Evolutionary conservation across 2,329 filamentous ascomycete genomes (phyloP).

Genomic region (Diaporthe aspalathi): DNA sequence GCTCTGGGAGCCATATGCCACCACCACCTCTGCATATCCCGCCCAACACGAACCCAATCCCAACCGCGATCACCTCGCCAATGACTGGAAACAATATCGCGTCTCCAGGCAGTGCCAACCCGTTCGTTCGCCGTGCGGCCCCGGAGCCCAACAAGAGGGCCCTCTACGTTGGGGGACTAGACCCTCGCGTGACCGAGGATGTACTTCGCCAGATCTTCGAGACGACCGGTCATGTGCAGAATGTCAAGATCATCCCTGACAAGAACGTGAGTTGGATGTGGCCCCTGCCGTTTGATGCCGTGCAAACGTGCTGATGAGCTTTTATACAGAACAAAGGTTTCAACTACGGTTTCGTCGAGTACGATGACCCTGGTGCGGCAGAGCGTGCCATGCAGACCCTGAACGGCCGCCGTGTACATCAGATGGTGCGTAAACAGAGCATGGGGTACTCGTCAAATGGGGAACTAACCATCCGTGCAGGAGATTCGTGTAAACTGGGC

Average conservation of each 20-base stretch:
- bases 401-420: slow-evolving; percentile 94
- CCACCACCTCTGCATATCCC: slow-evolving; percentile 94
- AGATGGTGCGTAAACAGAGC: slow-evolving; percentile 74
- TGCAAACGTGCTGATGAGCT: slow-evolving; percentile 40
- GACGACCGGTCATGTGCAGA: slow-evolving; percentile 97
- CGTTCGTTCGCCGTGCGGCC: slow-evolving; percentile 87
- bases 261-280: slow-evolving; percentile 83
- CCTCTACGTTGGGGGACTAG: slow-evolving; percentile 93
- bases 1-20: slow-evolving; percentile 83
- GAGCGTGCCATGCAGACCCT: slow-evolving; percentile 97
- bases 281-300: neutral
- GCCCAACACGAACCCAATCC: slow-evolving; percentile 95
- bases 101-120: slow-evolving; percentile 85
- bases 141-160: slow-evolving; percentile 99
- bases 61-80: slow-evolving; percentile 90
- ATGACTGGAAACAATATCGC: slow-evolving; percentile 79
- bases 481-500: slow-evolving; percentile 99
- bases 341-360: slow-evolving; percentile 99
- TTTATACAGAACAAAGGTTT: slow-evolving; percentile 86
- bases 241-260: slow-evolving; percentile 99
- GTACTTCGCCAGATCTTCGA: slow-evolving; percentile 98
- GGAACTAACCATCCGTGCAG: slow-evolving; percentile 56
- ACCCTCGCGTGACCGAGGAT: slow-evolving; percentile 95
- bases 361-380: slow-evolving; percentile 95
- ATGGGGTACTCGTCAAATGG: neutral